Evolutionary conservation across 1,139 yeast species (phyloP), one percentile per base, ranked within the genome.

Genomic region (Pichia sp.): DNA sequence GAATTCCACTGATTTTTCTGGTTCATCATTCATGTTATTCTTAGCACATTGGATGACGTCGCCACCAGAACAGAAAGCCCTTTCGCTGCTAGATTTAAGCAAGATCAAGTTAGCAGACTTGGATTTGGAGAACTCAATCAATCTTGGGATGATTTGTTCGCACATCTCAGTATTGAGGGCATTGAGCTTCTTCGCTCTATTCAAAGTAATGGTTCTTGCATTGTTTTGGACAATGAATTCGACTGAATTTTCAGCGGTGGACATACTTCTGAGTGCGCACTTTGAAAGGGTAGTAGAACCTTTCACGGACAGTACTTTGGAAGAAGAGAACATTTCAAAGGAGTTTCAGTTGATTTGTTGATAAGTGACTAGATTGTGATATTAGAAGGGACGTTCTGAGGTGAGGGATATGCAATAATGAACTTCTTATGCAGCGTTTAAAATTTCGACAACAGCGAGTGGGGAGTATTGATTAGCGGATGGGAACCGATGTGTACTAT

Each of bases 1-100:
- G 59, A 83, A 84, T 42, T 72, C 72, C 27, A 77, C 58, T 3
- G 87, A 75, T 38, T 72, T 66, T 10, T 60, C 62, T 1, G 75
- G 65, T 42, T 74, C 63, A n/a, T 71, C 74, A 4, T 59, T 52
- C 32, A 63, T 46, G 50, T 75, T 75, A 48, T 65, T 62, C 38
- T 62, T 60, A 18, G 83, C 85, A 52, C 86, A 76, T 39, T 75
- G 78, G 28, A 91, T 81, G 31, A 91, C 95, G 57, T 91, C 98
- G 28, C 97, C 98, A 36, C 98, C 98, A 28, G 97, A 84, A 62
- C 91, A 81, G 41, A 80, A 71, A 3, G 85, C 72, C 49, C 67
- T 72, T 18, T 69, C 69, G 12, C 81, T 77, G 30, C 72, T 73
- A 20, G 95, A 83, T 39, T 76, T 77, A 44, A 88, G 65, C 29